Evolutionary conservation across 192 early-diverging fungal species (phyloP), one percentile per base, ranked within the genome.

Genomic region (Thamnidium elegans): DNA sequence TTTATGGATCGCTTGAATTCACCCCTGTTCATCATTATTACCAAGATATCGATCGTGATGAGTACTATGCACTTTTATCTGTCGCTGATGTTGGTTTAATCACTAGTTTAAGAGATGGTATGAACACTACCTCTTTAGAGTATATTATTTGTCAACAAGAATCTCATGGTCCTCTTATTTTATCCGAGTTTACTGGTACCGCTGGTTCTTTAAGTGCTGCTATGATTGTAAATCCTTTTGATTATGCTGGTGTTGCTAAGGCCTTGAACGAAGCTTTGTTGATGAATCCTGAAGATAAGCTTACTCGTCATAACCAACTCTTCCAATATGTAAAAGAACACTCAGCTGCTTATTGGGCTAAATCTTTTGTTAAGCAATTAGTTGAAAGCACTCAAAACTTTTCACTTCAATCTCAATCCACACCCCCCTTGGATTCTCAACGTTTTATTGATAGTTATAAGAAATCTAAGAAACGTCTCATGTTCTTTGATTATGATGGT

Each of bases 401-500:
- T 26, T 62, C 71, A 23, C 68, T 81, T 7, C 79, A 82, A 58
- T 78, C 82, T 7, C 64, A 72, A 42, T 55, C 73, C 13, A 77
- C 77, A 60, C 69, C 89, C 45, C 34, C 64, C 21, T 65, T 85
- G 15, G 65, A 87, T 32, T 51, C 45, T 2, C 36, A 66, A 5
- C 4, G 59, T 3, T 72, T 81, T 36, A 62, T 74, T 39, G 47
- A 81, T 17, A 74, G 67, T 14, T 95, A 87, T 77, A 62, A 53
- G 9, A 51, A 61, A 3, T 65, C 94, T 8, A 83, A 83, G 67
- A 89, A 83, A 68, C 85, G 97, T 17, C 78, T 97, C 10, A 74
- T 99, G 32, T 85, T 96, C 78, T 92, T 99, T 72, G 95, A 98
- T 66, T 98, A 98, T 72, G 96, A 98, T 66, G 97, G 97, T 34